Evolutionary conservation across 2,329 filamentous ascomycete species (phyloP).

Genomic region (Sporothrix pallida): DNA sequence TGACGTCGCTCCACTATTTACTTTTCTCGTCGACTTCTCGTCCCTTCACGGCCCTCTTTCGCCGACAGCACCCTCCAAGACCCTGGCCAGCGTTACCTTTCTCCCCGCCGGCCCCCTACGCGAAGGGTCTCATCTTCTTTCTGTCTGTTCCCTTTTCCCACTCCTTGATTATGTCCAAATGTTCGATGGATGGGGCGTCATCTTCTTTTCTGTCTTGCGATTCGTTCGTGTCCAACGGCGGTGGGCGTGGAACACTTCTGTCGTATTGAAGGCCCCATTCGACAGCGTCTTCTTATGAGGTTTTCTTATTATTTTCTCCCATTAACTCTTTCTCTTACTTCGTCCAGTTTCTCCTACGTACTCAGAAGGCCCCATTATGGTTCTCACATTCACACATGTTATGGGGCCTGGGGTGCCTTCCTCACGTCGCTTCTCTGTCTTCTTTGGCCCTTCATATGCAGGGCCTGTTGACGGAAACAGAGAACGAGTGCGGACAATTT

Average conservation of each 20-base stretch:
- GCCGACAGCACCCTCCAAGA: not conserved
- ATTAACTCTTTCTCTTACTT: not conserved
- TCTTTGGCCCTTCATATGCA: not conserved
- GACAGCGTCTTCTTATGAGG: not conserved
- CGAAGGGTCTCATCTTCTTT: slow-evolving; percentile 25
- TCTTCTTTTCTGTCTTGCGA: not conserved
- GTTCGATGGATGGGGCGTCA: not conserved
- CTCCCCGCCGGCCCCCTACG: slow-evolving; percentile 11
- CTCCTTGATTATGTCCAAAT: not conserved
- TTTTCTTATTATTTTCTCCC: not conserved
- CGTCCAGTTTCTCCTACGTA: not conserved
- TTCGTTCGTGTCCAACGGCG: not conserved
- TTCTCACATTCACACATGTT: not conserved
- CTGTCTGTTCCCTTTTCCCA: slow-evolving; percentile 20
- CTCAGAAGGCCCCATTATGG: not conserved
- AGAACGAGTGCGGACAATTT: not conserved
- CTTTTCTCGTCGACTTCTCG: not conserved
- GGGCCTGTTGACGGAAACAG: not conserved
- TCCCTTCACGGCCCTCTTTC: not conserved
- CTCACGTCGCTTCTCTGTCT: not conserved
- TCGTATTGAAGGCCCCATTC: not conserved
- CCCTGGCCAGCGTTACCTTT: slow-evolving; percentile 21
- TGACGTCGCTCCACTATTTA: slow-evolving; percentile 10
- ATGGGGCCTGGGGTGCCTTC: not conserved
- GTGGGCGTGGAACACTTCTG: slow-evolving; percentile 20